Percentiles rank a stretch among this genome's conserved stretches.
These are phyloP conservation scores for Aspergillus sp. DNA, from an alignment of 2,329 filamentous ascomycete genomes.

Conservation along the genomic window DNA sequence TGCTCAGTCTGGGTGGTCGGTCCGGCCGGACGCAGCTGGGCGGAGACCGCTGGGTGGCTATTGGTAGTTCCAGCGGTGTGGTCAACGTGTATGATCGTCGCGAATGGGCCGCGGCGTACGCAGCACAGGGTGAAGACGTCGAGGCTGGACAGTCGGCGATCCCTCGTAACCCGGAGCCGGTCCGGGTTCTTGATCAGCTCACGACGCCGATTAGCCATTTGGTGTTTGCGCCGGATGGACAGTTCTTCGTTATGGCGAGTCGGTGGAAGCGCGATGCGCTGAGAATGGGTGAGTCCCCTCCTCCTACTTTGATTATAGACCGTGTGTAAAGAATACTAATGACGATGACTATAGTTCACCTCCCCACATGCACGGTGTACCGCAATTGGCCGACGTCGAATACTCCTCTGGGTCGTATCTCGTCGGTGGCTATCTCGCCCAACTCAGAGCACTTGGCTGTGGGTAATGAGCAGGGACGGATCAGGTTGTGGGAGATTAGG, in stretches of 20 bases:
- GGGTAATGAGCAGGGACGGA: conserved; percentile 84
- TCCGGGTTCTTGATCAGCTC: conserved; percentile 77
- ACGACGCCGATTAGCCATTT: conserved; percentile 81
- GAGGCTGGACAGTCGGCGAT: conserved; percentile 45
- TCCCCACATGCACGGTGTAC: conserved; percentile 92
- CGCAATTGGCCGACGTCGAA: conserved; percentile 93
- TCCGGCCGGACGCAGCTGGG: conserved; percentile 54
- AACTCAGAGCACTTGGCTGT: conserved; percentile 74
- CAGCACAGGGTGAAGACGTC: conserved; percentile 23
- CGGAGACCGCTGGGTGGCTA: conserved; percentile 82
- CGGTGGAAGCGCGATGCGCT: conserved; percentile 86
- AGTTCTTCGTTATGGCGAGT: conserved; percentile 84
- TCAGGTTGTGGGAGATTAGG: conserved; percentile 87
- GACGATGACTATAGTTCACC: conserved; percentile 60
- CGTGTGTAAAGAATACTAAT: conserved; percentile 10
- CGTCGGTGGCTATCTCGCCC: conserved; percentile 68
- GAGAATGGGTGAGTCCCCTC: conserved; percentile 57
- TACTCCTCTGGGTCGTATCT: conserved; percentile 84
- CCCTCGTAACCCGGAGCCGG: conserved; percentile 69
- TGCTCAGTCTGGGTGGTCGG: conserved; percentile 69
- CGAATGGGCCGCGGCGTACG: conserved; percentile 55
- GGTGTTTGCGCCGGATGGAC: conserved; percentile 82
- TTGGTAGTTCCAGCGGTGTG: conserved; percentile 84
- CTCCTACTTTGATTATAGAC: not conserved
- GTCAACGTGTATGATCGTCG: conserved; percentile 90